Base-by-base conservation (phyloP, 805 yeast species). In the Soucietia sequanensis region DNA sequence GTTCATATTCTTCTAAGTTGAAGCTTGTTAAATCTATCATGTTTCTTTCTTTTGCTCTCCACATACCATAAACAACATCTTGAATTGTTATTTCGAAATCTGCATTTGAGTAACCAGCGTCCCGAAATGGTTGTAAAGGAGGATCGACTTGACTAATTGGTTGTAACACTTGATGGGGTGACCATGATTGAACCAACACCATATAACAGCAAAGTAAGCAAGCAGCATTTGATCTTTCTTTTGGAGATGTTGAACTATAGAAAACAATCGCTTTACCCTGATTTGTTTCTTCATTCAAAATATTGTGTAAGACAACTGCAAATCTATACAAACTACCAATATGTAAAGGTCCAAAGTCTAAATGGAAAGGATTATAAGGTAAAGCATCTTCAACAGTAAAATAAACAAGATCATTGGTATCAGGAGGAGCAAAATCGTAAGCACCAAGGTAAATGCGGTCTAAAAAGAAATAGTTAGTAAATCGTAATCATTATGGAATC, bases 291-390 rank as follows among this genome's bases (percentile, higher is more conserved):
- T 86, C 95, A 49, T 91, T 91, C 49, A 93, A 71, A 33, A 90
- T 84, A 54, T 89, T 95, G 57, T 93, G 99, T 39, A 93, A 73
- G 13, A 85, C 82, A 12, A 93, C 97, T 0, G 99, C 99, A 67
- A 93, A 93, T 33, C 99, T 73, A 63, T 93, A 93, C 33, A 93
- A 65, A 57, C 84, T 95, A 1, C 97, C 97, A 33, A 91, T 80
- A 57, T 91, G 95, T 47, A 93, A 68, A 0, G 99, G 99, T 30
- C 99, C 99, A 62, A 93, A 93, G 60, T 93, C 99, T 44, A 90
- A 72, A 58, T 91, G 96, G 67, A 93, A 93, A n/a, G 95, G 74
- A 54, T 93, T 93, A 60, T 93, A 93, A 4, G 93, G 95, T 30
- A 93, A 73, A 1, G 91, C 80, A 45, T 90, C 95, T 51, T 93